These are phyloP conservation scores for Gynochthodes officinalis DNA, from an alignment of 257 asterid species.

Conservation along the genomic window DNA sequence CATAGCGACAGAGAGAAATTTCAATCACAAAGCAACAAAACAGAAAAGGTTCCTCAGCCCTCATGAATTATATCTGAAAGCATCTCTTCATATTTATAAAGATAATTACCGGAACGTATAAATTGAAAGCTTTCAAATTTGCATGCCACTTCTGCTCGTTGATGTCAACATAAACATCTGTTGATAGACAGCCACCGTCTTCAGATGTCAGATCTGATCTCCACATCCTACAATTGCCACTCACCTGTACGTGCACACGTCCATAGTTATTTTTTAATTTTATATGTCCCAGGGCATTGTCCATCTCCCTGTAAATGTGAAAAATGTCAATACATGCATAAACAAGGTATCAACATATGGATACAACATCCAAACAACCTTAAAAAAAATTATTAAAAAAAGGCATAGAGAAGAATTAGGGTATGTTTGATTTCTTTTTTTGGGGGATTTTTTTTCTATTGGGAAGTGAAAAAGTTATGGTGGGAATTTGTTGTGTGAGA, in stretches of 20 bases:
- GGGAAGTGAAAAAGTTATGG: no score
- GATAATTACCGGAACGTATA: slow-evolving; percentile 85
- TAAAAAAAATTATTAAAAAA: no score
- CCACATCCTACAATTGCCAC: slow-evolving; percentile 94
- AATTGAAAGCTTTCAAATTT: slow-evolving; percentile 80
- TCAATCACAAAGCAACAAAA: slow-evolving; percentile 10
- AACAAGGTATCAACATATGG: slow-evolving; percentile 36
- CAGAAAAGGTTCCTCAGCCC: slow-evolving; percentile 14
- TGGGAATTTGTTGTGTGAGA: no score
- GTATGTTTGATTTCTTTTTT: no score
- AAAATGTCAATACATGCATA: slow-evolving; percentile 32
- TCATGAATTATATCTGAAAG: slow-evolving; percentile 4
- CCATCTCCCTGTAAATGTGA: slow-evolving; percentile 82
- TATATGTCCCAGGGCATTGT: slow-evolving; percentile 68
- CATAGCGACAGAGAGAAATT: slow-evolving; percentile 3
- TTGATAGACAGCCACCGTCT: slow-evolving; percentile 98
- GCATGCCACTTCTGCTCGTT: slow-evolving; percentile 97
- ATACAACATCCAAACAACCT: slow-evolving; percentile 13
- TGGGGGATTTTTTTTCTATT: no score
- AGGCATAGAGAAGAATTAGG: no score
- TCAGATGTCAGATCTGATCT: slow-evolving; percentile 68
- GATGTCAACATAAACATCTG: slow-evolving; percentile 89
- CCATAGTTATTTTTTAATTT: slow-evolving; percentile 82
- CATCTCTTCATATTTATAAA: slow-evolving; percentile 19
- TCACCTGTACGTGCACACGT: slow-evolving; percentile 80